phyloP scores from a whole-genome alignment of 1,284 basidiomycete genomes.

The Cronartium quercuum region DNA sequence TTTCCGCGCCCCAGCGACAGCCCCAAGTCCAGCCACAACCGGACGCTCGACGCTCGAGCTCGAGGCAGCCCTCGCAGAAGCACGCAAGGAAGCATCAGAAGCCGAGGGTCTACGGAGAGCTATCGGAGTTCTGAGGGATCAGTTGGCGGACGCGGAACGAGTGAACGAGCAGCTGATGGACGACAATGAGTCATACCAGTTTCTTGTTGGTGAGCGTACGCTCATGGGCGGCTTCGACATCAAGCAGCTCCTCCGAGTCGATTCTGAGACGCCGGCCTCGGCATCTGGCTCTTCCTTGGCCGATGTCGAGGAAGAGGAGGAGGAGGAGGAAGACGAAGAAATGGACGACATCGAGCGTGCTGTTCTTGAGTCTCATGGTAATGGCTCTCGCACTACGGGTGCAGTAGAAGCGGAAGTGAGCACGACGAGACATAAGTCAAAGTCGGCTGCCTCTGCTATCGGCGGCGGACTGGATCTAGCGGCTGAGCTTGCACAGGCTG shows the following conservation, averaged over 20 bases:
- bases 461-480: conserved; percentile 81
- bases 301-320: conserved; percentile 45
- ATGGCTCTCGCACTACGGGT: conserved; percentile 25
- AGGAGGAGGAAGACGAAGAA: conserved; percentile 13
- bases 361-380: conserved; percentile 33
- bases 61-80: not conserved
- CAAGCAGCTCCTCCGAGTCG: conserved; percentile 51
- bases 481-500: conserved; percentile 77
- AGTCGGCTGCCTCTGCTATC: conserved; percentile 68
- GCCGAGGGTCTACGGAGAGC: not conserved
- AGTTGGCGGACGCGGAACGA: conserved; percentile 26
- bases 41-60: not conserved
- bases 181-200: conserved; percentile 91
- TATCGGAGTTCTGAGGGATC: conserved; percentile 3
- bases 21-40: not conserved
- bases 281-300: conserved; percentile 7
- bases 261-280: not conserved
- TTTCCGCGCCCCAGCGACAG: not conserved
- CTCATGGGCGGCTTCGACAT: conserved; percentile 60
- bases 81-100: conserved; percentile 3
- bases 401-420: conserved; percentile 33
- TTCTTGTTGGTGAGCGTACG: conserved; percentile 77
- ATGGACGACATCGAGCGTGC: conserved; percentile 31
- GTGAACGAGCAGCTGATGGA: conserved; percentile 53
- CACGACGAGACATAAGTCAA: conserved; percentile 19